Conservation (phyloP, 345 rosid genomes). For the Excoecaria cochinchinensis region DNA sequence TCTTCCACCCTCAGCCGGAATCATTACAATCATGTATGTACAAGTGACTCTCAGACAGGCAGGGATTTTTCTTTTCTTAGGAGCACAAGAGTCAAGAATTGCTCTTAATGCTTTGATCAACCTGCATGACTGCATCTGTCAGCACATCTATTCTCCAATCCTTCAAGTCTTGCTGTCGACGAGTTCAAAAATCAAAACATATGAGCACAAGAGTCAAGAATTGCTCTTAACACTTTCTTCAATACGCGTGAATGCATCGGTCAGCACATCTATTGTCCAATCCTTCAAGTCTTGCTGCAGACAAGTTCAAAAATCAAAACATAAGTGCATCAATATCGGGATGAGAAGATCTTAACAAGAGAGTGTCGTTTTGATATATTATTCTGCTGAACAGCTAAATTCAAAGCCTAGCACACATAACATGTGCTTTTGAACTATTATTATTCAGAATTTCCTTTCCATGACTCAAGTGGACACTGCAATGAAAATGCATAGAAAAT, state of each 20-base stretch:
- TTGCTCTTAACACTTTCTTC: conserved; percentile 57
- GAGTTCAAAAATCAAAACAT: conserved; percentile 6
- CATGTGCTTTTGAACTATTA: too few species aligned
- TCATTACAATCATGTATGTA: not conserved
- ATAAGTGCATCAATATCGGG: not conserved
- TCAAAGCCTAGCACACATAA: not conserved
- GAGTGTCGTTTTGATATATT: conserved; percentile 1
- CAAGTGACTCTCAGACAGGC: not conserved
- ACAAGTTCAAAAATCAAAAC: conserved; percentile 8
- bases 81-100: conserved; percentile 2
- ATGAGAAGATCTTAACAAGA: not conserved
- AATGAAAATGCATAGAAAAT: too few species aligned
- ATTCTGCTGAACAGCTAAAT: not conserved
- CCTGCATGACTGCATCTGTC: conserved; percentile 66
- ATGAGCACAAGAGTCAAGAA: conserved; percentile 4
- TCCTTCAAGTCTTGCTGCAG: conserved; percentile 78
- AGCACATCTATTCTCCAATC: conserved; percentile 92
- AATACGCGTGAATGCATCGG: conserved; percentile 66
- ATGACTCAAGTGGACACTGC: too few species aligned
- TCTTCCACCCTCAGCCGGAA: not conserved
- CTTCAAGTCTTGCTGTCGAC: conserved; percentile 68
- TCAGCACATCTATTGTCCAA: conserved; percentile 87
- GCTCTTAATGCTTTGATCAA: conserved; percentile 56
- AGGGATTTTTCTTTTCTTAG: not conserved
- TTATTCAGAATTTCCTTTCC: too few species aligned